Percentiles rank a stretch among this genome's conserved stretches.
Conservation (phyloP, 2,329 filamentous ascomycete genomes). For the Chrysoporthe deuterocubensis region DNA sequence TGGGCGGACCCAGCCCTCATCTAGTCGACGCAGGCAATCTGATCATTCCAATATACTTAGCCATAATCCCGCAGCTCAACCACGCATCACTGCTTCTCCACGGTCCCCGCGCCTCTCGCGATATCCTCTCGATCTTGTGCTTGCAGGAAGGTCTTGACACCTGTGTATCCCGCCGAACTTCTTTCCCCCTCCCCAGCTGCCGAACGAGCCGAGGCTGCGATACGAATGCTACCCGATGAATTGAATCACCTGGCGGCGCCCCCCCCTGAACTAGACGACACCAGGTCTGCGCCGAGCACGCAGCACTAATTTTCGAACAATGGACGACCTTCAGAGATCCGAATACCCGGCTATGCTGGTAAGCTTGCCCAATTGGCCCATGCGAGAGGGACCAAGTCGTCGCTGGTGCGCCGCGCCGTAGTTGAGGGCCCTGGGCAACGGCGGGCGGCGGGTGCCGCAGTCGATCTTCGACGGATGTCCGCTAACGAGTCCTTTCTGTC, state of each 20-base stretch:
- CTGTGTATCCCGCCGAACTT: background rate
- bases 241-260: conserved; percentile 9
- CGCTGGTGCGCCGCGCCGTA: conserved; percentile 15
- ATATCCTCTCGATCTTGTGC: background rate
- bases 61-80: background rate
- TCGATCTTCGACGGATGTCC: conserved; percentile 2
- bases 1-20: conserved; percentile 11
- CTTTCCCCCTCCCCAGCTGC: background rate
- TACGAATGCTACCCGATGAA: conserved; percentile 22
- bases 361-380: conserved; percentile 38
- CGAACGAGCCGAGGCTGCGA: conserved; percentile 14
- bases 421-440: background rate
- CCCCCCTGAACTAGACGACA: conserved; percentile 17
- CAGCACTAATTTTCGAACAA: conserved; percentile 40
- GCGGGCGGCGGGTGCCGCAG: background rate
- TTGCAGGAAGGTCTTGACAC: background rate
- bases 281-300: conserved; percentile 32
- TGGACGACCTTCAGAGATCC: conserved; percentile 79
- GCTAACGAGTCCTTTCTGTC: conserved; percentile 27
- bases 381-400: conserved; percentile 7
- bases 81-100: background rate
- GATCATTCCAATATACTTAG: conserved; percentile 1
- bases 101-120: background rate
- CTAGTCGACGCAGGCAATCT: conserved; percentile 9
- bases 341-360: conserved; percentile 97